Conservation (phyloP, 345 rosid genomes). For the Gossypium mustelinum region DNA sequence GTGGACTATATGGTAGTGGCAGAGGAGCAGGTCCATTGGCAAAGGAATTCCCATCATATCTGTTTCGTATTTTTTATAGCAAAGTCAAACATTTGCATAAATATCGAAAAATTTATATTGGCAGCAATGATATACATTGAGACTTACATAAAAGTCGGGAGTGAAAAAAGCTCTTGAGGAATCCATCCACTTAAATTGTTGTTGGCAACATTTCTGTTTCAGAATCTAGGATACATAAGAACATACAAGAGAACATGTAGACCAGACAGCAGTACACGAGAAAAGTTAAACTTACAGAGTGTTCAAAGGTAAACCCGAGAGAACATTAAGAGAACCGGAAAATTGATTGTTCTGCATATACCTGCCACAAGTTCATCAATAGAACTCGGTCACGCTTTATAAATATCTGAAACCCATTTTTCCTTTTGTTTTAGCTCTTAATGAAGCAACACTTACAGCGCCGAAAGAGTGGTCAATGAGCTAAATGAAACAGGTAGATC, state of each 20-base stretch:
- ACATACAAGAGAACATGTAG: not conserved
- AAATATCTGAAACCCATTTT: not conserved
- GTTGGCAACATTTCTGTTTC: slow-evolving; percentile 83
- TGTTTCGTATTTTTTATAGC: slow-evolving; percentile 36
- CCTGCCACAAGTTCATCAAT: slow-evolving; percentile 42
- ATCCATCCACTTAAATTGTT: slow-evolving; percentile 90
- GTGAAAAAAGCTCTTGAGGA: slow-evolving; percentile 65
- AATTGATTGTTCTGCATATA: slow-evolving; percentile 86
- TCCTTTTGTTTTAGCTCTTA: not conserved
- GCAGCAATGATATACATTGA: slow-evolving; percentile 2
- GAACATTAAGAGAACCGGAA: slow-evolving; percentile 71
- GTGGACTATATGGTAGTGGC: slow-evolving; percentile 50
- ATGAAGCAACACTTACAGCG: slow-evolving; percentile 49
- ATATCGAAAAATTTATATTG: slow-evolving; percentile 9
- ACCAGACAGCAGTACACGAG: not conserved
- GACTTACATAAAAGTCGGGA: slow-evolving; percentile 67
- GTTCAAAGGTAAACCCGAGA: slow-evolving; percentile 58
- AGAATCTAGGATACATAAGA: slow-evolving; percentile 22
- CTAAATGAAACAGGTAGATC: slow-evolving; percentile 82
- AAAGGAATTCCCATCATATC: slow-evolving; percentile 82
- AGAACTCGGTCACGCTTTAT: slow-evolving; percentile 11
- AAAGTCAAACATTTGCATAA: slow-evolving; percentile 18
- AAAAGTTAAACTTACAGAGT: slow-evolving; percentile 59
- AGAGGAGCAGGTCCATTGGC: slow-evolving; percentile 78
- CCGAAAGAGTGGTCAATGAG: slow-evolving; percentile 60